Percentiles rank a stretch among this genome's conserved stretches.
Conservation (phyloP, 169 alveolate species). For the Plasmodium gonderi region DNA sequence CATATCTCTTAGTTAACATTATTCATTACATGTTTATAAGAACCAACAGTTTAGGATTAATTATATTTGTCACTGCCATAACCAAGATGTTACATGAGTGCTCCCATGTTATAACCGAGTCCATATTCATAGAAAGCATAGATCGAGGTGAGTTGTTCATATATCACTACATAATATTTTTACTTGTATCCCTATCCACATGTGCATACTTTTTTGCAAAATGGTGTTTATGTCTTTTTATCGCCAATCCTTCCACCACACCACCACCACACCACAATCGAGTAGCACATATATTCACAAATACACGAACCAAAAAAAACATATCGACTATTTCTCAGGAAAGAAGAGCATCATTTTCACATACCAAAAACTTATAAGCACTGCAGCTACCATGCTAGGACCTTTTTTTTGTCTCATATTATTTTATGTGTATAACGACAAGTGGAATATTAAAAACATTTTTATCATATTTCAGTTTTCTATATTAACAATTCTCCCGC, state of each 20-base stretch:
- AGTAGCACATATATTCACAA: too few relatives aligned
- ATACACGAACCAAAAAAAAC: too few relatives aligned
- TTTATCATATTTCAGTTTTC: slow-evolving; percentile 66
- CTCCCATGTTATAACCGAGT: slow-evolving; percentile 62
- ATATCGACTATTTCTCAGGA: not conserved
- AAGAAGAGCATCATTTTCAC: slow-evolving; percentile 61
- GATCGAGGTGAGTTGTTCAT: slow-evolving; percentile 35
- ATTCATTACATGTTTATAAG: slow-evolving; percentile 65
- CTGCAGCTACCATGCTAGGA: slow-evolving; percentile 62
- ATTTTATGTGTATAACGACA: slow-evolving; percentile 49
- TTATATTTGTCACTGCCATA: slow-evolving; percentile 53
- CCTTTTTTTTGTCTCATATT: slow-evolving; percentile 66
- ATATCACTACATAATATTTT: too few relatives aligned
- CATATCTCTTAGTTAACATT: slow-evolving; percentile 40
- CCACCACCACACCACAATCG: too few relatives aligned
- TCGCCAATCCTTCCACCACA: too few relatives aligned
- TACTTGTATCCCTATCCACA: not conserved
- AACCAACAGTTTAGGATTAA: slow-evolving; percentile 30
- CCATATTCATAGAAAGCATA: slow-evolving; percentile 68
- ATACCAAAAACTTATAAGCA: slow-evolving; percentile 62
- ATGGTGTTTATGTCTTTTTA: too few relatives aligned
- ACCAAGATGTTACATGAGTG: slow-evolving; percentile 64
- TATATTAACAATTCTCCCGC: slow-evolving; percentile 51
- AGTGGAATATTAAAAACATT: slow-evolving; percentile 58
- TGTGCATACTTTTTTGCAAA: not conserved